Conservation (phyloP, 2,329 filamentous ascomycete species). For the Pezicula radicicola region DNA sequence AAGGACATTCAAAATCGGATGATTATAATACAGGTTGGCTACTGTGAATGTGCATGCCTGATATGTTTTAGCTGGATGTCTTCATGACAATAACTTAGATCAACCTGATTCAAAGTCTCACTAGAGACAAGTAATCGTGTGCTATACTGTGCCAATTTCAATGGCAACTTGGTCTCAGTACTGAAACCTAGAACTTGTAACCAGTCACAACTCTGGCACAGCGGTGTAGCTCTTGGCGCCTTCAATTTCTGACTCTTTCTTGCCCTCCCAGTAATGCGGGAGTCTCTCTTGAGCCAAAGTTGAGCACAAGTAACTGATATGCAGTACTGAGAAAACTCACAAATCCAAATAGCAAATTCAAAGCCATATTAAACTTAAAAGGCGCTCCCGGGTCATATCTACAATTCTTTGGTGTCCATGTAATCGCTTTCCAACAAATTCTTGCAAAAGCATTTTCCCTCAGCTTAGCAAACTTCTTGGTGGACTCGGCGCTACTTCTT, state of each 20-base stretch:
- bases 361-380: conserved; percentile 61
- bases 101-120: no score
- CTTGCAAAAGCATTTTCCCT: conserved; percentile 12
- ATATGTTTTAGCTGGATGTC: background rate
- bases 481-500: conserved; percentile 8
- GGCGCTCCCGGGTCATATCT: conserved; percentile 66
- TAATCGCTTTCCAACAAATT: conserved; percentile 30
- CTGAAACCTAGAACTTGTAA: no score
- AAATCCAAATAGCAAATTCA: conserved; percentile 64
- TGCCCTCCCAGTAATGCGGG: no score
- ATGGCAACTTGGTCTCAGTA: no score
- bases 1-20: conserved; percentile 75
- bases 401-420: conserved; percentile 63
- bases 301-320: no score
- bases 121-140: no score
- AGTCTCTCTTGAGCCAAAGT: no score
- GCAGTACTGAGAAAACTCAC: conserved; percentile 24
- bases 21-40: conserved; percentile 79
- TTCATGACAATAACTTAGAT: no score
- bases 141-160: no score
- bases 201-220: no score
- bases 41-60: conserved; percentile 64
- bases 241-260: no score
- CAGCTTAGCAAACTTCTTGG: conserved; percentile 8
- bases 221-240: no score